Evolutionary conservation across 2,329 filamentous ascomycete species (phyloP).

Genomic region (Sporothrix euskadiensis): DNA sequence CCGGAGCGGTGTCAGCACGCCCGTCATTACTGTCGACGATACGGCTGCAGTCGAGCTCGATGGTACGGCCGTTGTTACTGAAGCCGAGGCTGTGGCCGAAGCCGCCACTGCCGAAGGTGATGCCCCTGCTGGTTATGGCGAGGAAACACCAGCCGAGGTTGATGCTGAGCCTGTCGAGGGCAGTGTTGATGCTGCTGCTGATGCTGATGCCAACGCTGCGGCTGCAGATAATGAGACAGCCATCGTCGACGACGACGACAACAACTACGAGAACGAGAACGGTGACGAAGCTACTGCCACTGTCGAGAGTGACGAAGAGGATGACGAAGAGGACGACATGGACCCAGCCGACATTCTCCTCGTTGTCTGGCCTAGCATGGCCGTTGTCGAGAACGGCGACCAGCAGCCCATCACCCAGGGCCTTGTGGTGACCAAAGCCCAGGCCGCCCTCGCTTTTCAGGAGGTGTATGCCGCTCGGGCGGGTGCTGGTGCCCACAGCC

Average conservation of each 20-base stretch:
- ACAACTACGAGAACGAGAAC: not conserved
- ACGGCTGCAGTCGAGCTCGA: slow-evolving; percentile 21
- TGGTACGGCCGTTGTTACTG: slow-evolving; percentile 13
- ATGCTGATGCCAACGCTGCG: not conserved
- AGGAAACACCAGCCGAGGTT: not conserved
- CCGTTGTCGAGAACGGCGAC: slow-evolving; percentile 40
- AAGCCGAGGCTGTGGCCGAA: not conserved
- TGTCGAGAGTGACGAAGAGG: slow-evolving; percentile 1
- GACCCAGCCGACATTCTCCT: slow-evolving; percentile 40
- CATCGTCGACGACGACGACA: slow-evolving; percentile 1
- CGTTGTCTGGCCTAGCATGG: slow-evolving; percentile 42
- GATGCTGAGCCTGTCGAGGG: not conserved
- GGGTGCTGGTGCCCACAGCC: not conserved
- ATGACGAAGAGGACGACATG: slow-evolving; percentile 32
- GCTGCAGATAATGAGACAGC: slow-evolving; percentile 3
- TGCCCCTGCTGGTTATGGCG: not conserved
- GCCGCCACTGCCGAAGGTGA: not conserved
- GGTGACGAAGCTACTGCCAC: slow-evolving; percentile 19
- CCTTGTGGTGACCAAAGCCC: slow-evolving; percentile 41
- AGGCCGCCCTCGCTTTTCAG: slow-evolving; percentile 33
- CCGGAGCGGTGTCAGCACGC: not conserved
- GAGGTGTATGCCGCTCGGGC: slow-evolving; percentile 27
- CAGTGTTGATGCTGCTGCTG: not conserved
- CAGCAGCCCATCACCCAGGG: slow-evolving; percentile 41
- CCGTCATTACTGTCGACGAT: not conserved